Evolutionary conservation across 805 yeast genomes (phyloP).

Genomic region (Candida suzukii): DNA sequence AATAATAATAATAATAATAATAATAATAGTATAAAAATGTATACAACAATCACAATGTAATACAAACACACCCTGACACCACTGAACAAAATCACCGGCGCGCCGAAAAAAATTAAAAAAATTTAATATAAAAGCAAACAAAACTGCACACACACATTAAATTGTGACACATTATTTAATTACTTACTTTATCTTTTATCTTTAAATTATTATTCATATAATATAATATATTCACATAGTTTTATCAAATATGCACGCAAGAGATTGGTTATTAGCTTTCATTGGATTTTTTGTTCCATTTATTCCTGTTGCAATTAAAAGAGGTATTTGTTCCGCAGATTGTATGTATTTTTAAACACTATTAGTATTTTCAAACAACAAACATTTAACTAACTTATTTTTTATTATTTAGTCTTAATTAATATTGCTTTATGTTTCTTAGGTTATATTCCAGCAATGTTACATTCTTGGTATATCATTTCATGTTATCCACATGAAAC

Average conservation of each 20-base stretch:
- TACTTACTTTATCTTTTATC: neutral
- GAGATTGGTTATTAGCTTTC: conserved; percentile 54
- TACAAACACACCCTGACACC: too few species aligned
- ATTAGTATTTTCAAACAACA: too few species aligned
- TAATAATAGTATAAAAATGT: too few species aligned
- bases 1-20: too few species aligned
- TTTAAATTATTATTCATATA: neutral
- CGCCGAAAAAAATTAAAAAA: too few species aligned
- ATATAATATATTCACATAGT: neutral
- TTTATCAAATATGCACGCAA: conserved; percentile 32
- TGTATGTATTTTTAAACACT: conserved; percentile 21
- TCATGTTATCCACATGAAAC: conserved; percentile 55
- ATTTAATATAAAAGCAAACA: too few species aligned
- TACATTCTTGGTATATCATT: conserved; percentile 75
- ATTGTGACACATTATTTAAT: too few species aligned
- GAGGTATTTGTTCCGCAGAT: conserved; percentile 56
- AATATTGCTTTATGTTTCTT: conserved; percentile 62
- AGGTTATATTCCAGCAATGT: conserved; percentile 71
- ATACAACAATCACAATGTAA: too few species aligned
- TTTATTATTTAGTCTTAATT: conserved; percentile 31
- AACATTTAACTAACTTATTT: neutral
- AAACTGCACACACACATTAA: too few species aligned
- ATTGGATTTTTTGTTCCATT: conserved; percentile 68
- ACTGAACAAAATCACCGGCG: too few species aligned
- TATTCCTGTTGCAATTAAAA: conserved; percentile 59